phyloP scores from a whole-genome alignment of 202 grass and related monocot genomes.

The Zoysia matrella region DNA sequence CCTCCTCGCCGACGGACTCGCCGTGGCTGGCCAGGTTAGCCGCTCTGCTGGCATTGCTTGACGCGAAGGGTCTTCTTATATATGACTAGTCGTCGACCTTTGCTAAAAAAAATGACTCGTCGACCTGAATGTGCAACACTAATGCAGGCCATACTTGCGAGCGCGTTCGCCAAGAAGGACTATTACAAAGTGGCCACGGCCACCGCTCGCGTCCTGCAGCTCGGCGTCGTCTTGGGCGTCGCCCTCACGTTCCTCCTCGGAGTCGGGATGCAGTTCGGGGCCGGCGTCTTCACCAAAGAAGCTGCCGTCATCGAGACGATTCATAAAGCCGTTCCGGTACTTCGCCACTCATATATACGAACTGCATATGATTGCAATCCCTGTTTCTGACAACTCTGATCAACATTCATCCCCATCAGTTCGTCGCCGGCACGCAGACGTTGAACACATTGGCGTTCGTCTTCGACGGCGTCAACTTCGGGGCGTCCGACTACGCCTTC shows the following conservation, averaged over 20 bases:
- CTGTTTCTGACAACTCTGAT: not conserved
- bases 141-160: slow-evolving; percentile 79
- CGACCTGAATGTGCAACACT: not conserved
- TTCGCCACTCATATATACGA: too few species aligned
- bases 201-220: slow-evolving; percentile 86
- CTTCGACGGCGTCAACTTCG: slow-evolving; percentile 93
- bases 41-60: not conserved
- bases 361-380: not conserved
- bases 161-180: slow-evolving; percentile 74
- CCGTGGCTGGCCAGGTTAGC: slow-evolving; percentile 90
- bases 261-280: slow-evolving; percentile 66
- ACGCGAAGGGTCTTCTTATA: not conserved
- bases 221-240: slow-evolving; percentile 81
- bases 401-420: slow-evolving; percentile 37
- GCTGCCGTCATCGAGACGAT: slow-evolving; percentile 58
- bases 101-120: too few species aligned
- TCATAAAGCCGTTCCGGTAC: slow-evolving; percentile 70
- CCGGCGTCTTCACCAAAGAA: slow-evolving; percentile 76
- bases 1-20: slow-evolving; percentile 86
- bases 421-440: slow-evolving; percentile 88
- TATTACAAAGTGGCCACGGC: slow-evolving; percentile 62
- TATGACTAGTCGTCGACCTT: too few species aligned
- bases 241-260: slow-evolving; percentile 66
- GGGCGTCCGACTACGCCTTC: slow-evolving; percentile 85
- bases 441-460: slow-evolving; percentile 91